These are phyloP conservation scores for Thinopyrum obtusiflorum DNA, from an alignment of 202 grass and related monocot species.

Conservation along the genomic window DNA sequence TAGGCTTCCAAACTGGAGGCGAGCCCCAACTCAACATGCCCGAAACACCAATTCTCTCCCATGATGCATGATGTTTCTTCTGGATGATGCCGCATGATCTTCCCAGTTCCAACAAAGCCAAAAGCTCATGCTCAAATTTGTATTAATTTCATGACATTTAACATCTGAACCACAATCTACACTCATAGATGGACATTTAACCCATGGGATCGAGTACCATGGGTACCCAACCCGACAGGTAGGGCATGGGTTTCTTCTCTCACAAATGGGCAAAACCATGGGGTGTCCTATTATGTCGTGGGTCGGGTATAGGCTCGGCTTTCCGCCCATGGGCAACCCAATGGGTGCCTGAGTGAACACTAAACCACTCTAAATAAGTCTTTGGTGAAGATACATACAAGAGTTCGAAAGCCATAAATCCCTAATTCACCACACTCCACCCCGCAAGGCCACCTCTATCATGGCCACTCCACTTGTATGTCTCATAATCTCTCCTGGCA, in stretches of 20 bases:
- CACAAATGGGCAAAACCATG: not conserved
- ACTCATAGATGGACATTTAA: not conserved
- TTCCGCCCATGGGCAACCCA: not conserved
- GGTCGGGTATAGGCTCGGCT: not conserved
- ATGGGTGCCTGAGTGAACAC: not conserved
- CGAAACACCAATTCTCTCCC: not conserved
- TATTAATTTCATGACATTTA: not conserved
- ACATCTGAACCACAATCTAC: no score
- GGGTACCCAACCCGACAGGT: not conserved
- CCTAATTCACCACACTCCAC: not conserved
- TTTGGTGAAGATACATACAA: not conserved
- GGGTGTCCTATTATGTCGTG: not conserved
- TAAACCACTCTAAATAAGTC: not conserved
- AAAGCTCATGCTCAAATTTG: not conserved
- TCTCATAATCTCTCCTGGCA: not conserved
- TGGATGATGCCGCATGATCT: not conserved
- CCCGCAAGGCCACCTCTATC: not conserved
- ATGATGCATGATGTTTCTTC: not conserved
- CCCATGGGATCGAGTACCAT: not conserved
- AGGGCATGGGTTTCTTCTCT: not conserved
- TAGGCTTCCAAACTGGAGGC: not conserved
- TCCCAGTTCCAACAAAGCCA: not conserved
- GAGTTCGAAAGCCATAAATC: not conserved
- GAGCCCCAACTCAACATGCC: not conserved
- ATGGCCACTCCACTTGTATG: not conserved